Conservation (phyloP, 768 basidiomycete species). For the Leccinum subgranulosum region DNA sequence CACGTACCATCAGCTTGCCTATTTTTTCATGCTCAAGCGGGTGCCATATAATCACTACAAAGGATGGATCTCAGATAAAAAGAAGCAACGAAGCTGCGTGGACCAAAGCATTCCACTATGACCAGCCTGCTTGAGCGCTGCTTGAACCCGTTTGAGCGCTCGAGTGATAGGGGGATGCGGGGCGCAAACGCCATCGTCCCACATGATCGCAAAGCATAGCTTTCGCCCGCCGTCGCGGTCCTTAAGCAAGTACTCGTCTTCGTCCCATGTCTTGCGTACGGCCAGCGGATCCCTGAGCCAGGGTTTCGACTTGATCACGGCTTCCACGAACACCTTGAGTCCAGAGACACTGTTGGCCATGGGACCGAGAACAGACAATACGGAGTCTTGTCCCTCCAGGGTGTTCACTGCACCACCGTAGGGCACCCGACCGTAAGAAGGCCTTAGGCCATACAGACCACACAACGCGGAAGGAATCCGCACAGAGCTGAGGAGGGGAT, state of each 20-base stretch:
- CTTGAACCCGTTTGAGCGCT: constrained; percentile 53
- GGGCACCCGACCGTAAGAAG: constrained; percentile 67
- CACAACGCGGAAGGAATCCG: constrained; percentile 68
- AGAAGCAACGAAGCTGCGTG: neutral
- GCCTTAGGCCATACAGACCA: constrained; percentile 69
- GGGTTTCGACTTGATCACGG: constrained; percentile 55
- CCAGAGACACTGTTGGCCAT: constrained; percentile 54
- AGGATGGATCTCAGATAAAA: neutral
- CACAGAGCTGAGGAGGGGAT: constrained; percentile 47
- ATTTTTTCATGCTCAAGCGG: constrained; percentile 53
- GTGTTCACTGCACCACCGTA: constrained; percentile 63
- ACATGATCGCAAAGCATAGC: constrained; percentile 60
- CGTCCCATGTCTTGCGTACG: constrained; percentile 57
- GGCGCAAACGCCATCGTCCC: constrained; percentile 57
- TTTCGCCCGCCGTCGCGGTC: constrained; percentile 53
- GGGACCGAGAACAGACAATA: constrained; percentile 74
- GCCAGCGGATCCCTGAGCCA: constrained; percentile 67
- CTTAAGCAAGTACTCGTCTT: constrained; percentile 53
- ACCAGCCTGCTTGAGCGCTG: constrained; percentile 56
- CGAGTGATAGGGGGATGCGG: constrained; percentile 67
- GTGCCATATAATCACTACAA: constrained; percentile 67
- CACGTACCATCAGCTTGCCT: constrained; percentile 37
- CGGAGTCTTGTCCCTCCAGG: constrained; percentile 66
- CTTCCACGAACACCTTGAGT: constrained; percentile 65
- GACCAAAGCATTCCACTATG: constrained; percentile 51